phyloP scores from a whole-genome alignment of 192 early-diverging fungal genomes.

The Coemansia sp. region DNA sequence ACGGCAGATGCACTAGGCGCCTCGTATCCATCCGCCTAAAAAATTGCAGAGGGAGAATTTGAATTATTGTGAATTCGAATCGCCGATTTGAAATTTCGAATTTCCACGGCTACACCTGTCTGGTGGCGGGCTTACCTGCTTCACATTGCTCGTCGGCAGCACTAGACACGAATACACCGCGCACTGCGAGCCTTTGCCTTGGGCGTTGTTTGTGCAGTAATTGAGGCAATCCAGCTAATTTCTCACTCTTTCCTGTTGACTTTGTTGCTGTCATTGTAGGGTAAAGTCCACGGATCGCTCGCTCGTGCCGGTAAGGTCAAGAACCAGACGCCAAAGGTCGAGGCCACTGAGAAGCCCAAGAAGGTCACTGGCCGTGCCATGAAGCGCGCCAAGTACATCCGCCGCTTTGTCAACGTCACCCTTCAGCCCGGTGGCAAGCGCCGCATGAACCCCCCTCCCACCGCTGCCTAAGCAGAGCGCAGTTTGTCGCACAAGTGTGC shows the following conservation, averaged over 20 bases:
- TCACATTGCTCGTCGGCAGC: neutral
- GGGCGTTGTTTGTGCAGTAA: neutral
- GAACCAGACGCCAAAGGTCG: conserved; percentile 98
- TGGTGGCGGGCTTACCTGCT: neutral
- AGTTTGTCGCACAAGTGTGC: neutral
- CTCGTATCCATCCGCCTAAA: conserved; percentile 18
- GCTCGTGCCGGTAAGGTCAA: conserved; percentile 99
- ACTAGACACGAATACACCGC: neutral
- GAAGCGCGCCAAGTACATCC: conserved; percentile 95
- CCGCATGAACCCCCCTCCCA: conserved; percentile 55
- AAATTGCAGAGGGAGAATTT: neutral
- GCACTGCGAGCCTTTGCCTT: neutral
- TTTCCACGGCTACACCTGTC: neutral
- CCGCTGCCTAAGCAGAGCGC: conserved; percentile 13
- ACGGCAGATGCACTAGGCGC: neutral
- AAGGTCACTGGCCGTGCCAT: conserved; percentile 86
- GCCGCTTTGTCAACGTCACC: conserved; percentile 92
- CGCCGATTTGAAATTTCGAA: neutral
- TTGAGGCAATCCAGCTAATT: neutral
- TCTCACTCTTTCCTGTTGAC: neutral
- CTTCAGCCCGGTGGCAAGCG: conserved; percentile 83
- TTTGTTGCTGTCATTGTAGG: conserved; percentile 57
- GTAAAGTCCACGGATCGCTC: conserved; percentile 99
- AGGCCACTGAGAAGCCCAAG: conserved; percentile 97
- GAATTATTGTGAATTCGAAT: neutral